Base-by-base conservation (phyloP, 2,329 filamentous ascomycete species). In the Albifimbria verrucaria region DNA sequence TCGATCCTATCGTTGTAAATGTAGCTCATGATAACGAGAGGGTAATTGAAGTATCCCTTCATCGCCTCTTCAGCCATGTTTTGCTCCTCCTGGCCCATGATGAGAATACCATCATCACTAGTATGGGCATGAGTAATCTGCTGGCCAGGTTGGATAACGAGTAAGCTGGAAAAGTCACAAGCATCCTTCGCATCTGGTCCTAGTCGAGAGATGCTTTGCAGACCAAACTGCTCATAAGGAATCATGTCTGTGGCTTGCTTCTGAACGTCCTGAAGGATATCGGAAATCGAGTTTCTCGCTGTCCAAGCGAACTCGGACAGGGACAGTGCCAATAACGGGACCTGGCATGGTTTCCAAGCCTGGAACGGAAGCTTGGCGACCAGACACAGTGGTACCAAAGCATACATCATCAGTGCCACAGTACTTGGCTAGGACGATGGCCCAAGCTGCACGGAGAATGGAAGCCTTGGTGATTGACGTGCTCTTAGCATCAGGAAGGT, bases 171-270 rank as follows among this genome's bases (percentile, higher is more conserved):
- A 48, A 81, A 72, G 51, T 79, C 75, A 58, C 78, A 82, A 3
- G 79, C 79, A 55, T 78, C 70, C 12, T 75, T 69, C 4, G 76
- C 73, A 51, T 82, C 78, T 1, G 72, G 66, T 58, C 77, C 79
- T 11, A 83, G 64, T 20, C 75, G 72, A 10, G 80, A 77, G 52
- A 84, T 83, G 54, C 80, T 54, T 24, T 83, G 80, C 32, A 83
- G 66, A 9, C 80, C 81, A 43, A 79, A 72, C 61, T 88, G 83
- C 62, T 88, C 80, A 60, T 51, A 60, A 7, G 20, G 21, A 9
- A 47, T 26, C 44, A 47, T 47, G 3, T 47, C 44, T 4, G 12
- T 47, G 23, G 44, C 44, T n/a, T 47, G 44, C 3, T 10, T 26
- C 15, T 47, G 44, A 25, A 47, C 23, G 17, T 23, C 20, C 18